Conservation (phyloP, 306 rosid species). For the Citrullus mucosospermus region DNA sequence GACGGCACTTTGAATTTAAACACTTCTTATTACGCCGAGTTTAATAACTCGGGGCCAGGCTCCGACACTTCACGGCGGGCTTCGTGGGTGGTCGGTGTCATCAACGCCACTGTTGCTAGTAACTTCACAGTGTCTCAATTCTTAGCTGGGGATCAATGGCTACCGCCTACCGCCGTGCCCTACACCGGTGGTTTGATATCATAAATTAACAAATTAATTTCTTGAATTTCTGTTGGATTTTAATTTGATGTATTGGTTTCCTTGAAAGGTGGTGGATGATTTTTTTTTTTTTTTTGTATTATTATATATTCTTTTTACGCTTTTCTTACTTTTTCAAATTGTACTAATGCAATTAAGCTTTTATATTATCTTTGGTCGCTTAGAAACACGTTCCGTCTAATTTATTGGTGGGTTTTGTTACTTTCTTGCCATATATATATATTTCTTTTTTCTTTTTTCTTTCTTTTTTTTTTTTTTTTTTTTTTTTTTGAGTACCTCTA, state of each 20-base stretch:
- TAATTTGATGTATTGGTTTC: background rate
- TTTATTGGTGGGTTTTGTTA: background rate
- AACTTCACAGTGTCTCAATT: background rate
- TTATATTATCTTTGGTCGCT: no score
- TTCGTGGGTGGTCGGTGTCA: background rate
- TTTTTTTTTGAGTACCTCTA: no score
- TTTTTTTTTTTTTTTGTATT: no score
- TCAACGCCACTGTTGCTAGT: background rate
- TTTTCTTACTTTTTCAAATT: no score
- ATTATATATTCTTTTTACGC: no score
- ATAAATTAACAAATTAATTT: background rate
- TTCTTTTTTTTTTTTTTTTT: no score
- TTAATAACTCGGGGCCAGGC: background rate
- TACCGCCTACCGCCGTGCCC: background rate
- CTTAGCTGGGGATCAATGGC: background rate
- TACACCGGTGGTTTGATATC: background rate
- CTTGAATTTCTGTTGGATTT: background rate
- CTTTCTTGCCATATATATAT: no score
- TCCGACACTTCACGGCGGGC: background rate
- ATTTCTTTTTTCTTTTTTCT: no score
- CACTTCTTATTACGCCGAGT: background rate
- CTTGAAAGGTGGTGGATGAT: background rate
- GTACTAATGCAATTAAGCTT: no score
- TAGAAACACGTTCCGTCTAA: no score
- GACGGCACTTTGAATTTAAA: background rate